phyloP scores from a whole-genome alignment of 108 stramenopile genomes.

The Skeletonema marinoi region DNA sequence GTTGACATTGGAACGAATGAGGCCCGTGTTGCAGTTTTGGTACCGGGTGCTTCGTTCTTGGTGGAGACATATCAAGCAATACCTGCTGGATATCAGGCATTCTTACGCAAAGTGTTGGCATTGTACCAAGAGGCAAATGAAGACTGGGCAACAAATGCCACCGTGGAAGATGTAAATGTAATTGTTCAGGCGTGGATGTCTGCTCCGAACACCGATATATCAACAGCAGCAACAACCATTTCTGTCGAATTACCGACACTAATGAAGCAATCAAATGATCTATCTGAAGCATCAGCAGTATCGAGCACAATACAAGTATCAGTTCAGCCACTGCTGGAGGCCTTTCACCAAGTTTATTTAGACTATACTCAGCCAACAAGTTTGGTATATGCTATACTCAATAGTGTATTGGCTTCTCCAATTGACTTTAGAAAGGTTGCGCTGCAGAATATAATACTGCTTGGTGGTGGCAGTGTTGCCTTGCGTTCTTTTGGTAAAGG shows the following conservation, averaged over 20 bases:
- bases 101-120: conserved; percentile 12
- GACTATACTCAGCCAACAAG: conserved; percentile 38
- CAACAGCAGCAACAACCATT: conserved; percentile 12
- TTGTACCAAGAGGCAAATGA: conserved; percentile 25
- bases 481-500: conserved; percentile 24
- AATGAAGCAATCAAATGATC: neutral
- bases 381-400: conserved; percentile 29
- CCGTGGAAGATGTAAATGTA: conserved; percentile 37
- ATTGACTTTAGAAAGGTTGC: conserved; percentile 29
- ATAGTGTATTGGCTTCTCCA: conserved; percentile 20
- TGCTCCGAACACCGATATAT: conserved; percentile 2
- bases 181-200: conserved; percentile 28
- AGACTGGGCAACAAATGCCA: neutral
- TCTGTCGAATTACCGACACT: conserved; percentile 25
- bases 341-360: conserved; percentile 36
- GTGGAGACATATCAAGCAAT: conserved; percentile 22
- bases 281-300: neutral
- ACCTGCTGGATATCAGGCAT: conserved; percentile 33
- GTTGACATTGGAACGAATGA: conserved; percentile 42
- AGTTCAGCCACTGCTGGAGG: conserved; percentile 25
- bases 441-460: conserved; percentile 21
- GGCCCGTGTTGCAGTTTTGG: conserved; percentile 24
- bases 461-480: conserved; percentile 33
- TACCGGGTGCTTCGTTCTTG: conserved; percentile 23
- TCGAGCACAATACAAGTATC: conserved; percentile 2